phyloP scores from a whole-genome alignment of 2,329 filamentous ascomycete species.

The Fusarium compactum region DNA sequence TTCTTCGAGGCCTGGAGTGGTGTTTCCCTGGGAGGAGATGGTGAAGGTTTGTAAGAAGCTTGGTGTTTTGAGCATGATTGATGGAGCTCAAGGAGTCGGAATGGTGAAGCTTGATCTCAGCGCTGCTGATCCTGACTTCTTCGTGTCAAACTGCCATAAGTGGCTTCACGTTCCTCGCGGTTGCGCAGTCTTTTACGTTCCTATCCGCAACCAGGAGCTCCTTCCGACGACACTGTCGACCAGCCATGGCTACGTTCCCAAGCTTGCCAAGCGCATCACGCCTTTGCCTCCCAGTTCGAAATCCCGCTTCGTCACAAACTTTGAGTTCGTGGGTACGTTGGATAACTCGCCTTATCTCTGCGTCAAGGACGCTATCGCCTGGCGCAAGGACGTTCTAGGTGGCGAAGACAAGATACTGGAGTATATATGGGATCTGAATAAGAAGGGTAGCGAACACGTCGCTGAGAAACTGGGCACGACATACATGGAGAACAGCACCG shows the following conservation, averaged over 20 bases:
- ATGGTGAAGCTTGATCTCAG: constrained; percentile 78
- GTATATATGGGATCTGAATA: constrained; percentile 74
- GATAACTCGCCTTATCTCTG: constrained; percentile 80
- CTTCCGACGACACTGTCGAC: constrained; percentile 83
- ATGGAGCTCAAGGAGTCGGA: constrained; percentile 88
- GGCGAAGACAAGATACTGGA: constrained; percentile 77
- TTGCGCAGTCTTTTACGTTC: constrained; percentile 85
- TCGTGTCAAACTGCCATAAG: constrained; percentile 89
- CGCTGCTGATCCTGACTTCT: constrained; percentile 82
- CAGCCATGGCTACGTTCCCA: constrained; percentile 78
- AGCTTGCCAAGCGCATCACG: constrained; percentile 47
- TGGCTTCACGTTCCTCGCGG: constrained; percentile 87
- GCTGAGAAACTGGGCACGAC: constrained; percentile 76
- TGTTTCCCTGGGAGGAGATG: constrained; percentile 81
- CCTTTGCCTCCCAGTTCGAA: constrained; percentile 62
- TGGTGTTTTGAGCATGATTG: constrained; percentile 78
- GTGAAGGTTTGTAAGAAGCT: constrained; percentile 72
- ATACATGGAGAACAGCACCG: constrained; percentile 74
- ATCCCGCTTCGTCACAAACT: constrained; percentile 74
- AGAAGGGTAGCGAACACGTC: constrained; percentile 69
- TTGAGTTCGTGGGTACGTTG: constrained; percentile 81
- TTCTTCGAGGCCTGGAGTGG: constrained; percentile 80
- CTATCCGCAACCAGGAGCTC: constrained; percentile 78
- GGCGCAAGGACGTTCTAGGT: constrained; percentile 75
- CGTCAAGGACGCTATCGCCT: constrained; percentile 77